Conservation (phyloP, 2,329 filamentous ascomycete genomes). For the Stagonosporopsis vannaccii region DNA sequence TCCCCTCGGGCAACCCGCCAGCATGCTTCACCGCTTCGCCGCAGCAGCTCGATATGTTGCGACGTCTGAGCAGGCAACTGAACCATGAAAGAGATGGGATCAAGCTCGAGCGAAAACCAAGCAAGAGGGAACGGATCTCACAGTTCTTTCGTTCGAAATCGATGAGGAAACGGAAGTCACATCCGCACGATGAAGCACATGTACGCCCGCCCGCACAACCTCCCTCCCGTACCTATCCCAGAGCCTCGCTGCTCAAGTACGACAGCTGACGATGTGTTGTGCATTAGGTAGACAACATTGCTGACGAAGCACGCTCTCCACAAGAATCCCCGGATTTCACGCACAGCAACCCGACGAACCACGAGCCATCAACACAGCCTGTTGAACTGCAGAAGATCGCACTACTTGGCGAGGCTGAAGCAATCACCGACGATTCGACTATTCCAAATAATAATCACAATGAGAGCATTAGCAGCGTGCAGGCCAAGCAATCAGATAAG, state of each 20-base stretch:
- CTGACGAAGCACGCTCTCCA: slow-evolving; percentile 9
- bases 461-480: not conserved
- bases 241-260: slow-evolving; percentile 7
- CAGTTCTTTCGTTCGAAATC: slow-evolving; percentile 39
- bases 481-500: not conserved
- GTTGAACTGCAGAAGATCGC: slow-evolving; percentile 5
- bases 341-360: not conserved
- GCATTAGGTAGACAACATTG: slow-evolving; percentile 25
- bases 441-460: not conserved
- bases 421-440: not conserved
- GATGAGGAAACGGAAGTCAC: slow-evolving; percentile 34
- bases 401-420: not conserved
- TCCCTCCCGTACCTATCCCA: not conserved
- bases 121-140: slow-evolving; percentile 41
- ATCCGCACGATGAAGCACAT: slow-evolving; percentile 25
- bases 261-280: slow-evolving; percentile 27
- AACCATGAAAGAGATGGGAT: slow-evolving; percentile 25
- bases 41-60: slow-evolving; percentile 37
- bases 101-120: slow-evolving; percentile 36
- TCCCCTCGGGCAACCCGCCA: slow-evolving; percentile 24
- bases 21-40: slow-evolving; percentile 31
- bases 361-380: not conserved
- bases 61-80: slow-evolving; percentile 34
- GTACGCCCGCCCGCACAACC: slow-evolving; percentile 24
- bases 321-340: not conserved